Base-by-base conservation (phyloP, 129 eudicot species). In the Arctium minus region DNA sequence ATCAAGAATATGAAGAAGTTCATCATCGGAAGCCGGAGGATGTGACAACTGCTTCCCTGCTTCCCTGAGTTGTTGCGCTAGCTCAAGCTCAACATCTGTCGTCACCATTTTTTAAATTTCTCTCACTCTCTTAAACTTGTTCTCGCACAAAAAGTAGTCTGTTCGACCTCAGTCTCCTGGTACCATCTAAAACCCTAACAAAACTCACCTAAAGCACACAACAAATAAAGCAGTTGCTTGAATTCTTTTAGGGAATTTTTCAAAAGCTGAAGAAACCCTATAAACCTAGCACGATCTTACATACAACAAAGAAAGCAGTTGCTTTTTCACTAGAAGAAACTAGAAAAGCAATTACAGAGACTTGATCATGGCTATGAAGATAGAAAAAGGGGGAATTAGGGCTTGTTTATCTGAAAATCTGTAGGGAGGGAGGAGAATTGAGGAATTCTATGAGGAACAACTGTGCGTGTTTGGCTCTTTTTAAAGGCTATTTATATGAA, bases 1-100 rank as follows among this genome's bases (percentile, higher is more conserved):
- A 79, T 93, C 97, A 76, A 96, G 99, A 38, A 91, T 53, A 72
- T 87, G 82, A 2, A 96, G 92, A 64, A 96, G 94, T 22, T 93
- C 90, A 29, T 93, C 90, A 75, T 84, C 80, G 3, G 91, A 81
- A 77, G 88, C 37, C 0, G 92, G 88, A 2, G 88, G 88, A 32
- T 83, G 72, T 0, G 85, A 79, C 8, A 96, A 94, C 83, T 15
- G 78, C n/a, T 83, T 86, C 37, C 97, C 96, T 32, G 89, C 93
- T 44, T 86, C 95, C 71, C 15, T 79, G 13, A 96, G 91, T 87
- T 91, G 89, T 4, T 72, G 74, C 33, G 81, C 90, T 8, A 96
- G 84, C 79, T 90, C 89, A 68, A 64, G 64, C 76, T 84, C 87
- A 8, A 46, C 80, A 37, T 84, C 70, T 74, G 87, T 50, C 15